Percentiles rank a stretch among this genome's conserved stretches.
phyloP scores from a whole-genome alignment of 176 grass and related monocot species.

The Saccharum spontaneum region DNA sequence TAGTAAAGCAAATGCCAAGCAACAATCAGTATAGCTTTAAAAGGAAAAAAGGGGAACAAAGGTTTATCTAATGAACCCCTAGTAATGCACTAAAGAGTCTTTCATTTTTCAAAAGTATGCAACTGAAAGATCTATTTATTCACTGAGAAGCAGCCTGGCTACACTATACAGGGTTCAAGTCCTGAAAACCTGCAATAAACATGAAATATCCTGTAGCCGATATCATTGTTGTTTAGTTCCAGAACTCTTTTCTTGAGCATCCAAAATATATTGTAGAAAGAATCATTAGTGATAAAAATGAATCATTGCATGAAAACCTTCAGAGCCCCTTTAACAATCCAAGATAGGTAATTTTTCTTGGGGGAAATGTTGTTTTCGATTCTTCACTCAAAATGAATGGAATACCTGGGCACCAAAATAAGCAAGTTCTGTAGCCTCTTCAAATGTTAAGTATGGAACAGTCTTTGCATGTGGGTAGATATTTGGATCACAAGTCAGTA shows the following conservation, averaged over 20 bases:
- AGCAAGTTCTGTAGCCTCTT: constrained; percentile 93
- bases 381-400: background rate
- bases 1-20: background rate
- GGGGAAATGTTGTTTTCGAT: background rate
- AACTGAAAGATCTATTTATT: background rate
- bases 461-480: constrained; percentile 78
- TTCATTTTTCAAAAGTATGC: background rate
- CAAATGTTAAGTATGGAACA: constrained; percentile 86
- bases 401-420: constrained; percentile 96
- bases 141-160: background rate
- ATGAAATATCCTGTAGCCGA: background rate
- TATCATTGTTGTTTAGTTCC: background rate
- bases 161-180: background rate
- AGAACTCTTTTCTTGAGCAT: background rate
- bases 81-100: background rate
- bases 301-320: background rate
- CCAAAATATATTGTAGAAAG: background rate
- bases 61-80: background rate
- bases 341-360: background rate
- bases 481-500: constrained; percentile 96
- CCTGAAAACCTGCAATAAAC: background rate
- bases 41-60: background rate
- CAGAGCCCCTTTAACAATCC: background rate
- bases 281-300: background rate
- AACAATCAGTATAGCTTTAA: background rate